Conservation (phyloP, 257 asterid species). For the Nicotiana benthamiana region DNA sequence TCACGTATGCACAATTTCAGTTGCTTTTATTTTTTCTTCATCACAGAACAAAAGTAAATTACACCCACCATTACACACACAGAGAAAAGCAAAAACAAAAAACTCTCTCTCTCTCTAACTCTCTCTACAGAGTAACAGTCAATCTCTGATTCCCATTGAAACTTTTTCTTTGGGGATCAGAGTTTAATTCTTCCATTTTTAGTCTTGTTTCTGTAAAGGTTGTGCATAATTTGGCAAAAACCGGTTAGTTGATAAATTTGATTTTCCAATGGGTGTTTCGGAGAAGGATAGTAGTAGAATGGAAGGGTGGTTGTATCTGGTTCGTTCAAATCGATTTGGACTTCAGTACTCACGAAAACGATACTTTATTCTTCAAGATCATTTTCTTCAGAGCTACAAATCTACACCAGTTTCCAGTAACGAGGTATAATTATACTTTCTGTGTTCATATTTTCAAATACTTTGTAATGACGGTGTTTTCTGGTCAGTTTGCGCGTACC, state of each 20-base stretch:
- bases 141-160: neutral
- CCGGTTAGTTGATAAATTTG: too few species aligned
- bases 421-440: conserved; percentile 36
- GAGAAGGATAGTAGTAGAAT: conserved; percentile 53
- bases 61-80: neutral
- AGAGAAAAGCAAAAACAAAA: neutral
- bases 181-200: neutral
- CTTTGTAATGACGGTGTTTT: neutral
- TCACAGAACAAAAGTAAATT: neutral
- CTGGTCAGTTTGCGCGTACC: neutral
- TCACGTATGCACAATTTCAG: neutral
- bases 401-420: conserved; percentile 51
- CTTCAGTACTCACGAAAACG: conserved; percentile 81
- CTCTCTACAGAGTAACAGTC: neutral
- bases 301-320: conserved; percentile 93
- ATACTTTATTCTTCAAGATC: conserved; percentile 83
- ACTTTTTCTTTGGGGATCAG: neutral
- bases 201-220: neutral
- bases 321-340: conserved; percentile 83
- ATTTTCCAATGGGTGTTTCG: conserved; percentile 33
- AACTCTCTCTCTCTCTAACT: neutral
- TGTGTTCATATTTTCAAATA: neutral
- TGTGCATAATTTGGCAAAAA: neutral
- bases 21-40: neutral
- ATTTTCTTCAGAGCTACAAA: conserved; percentile 74